A percentile compares a stretch with the other conserved stretches of the same genome.
Conservation (phyloP, 495 filamentous ascomycete genomes). For the Friedmanniomyces endolithicus region DNA sequence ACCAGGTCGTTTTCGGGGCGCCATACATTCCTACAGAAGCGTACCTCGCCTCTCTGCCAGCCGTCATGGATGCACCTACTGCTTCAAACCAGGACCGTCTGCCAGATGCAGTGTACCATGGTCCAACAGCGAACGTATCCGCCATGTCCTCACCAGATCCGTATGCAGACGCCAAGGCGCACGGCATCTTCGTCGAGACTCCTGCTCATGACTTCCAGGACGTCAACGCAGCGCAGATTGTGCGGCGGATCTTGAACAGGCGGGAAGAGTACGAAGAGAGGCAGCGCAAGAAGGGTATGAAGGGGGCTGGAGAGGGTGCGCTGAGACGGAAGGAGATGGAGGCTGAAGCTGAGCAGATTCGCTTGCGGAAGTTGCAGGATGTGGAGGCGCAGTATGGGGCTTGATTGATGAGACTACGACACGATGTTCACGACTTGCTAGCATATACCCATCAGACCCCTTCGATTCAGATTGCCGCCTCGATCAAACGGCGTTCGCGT, state of each 20-base stretch:
- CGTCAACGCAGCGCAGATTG: slow-evolving; percentile 88
- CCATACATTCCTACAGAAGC: slow-evolving; percentile 67
- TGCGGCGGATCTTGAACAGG: slow-evolving; percentile 74
- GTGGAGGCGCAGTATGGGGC: slow-evolving; percentile 26
- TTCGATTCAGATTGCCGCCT: no score
- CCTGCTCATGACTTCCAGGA: slow-evolving; percentile 59
- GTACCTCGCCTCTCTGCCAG: slow-evolving; percentile 65
- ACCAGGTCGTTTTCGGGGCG: slow-evolving; percentile 76
- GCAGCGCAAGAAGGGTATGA: slow-evolving; percentile 77
- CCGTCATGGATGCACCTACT: slow-evolving; percentile 35
- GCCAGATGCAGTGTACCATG: slow-evolving; percentile 82
- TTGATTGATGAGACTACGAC: not conserved
- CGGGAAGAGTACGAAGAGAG: slow-evolving; percentile 77
- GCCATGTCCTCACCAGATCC: slow-evolving; percentile 59
- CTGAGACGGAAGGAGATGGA: slow-evolving; percentile 44
- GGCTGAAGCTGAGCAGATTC: slow-evolving; percentile 28
- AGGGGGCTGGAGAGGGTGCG: slow-evolving; percentile 58
- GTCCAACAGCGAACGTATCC: slow-evolving; percentile 78
- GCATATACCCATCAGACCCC: no score
- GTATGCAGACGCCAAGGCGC: slow-evolving; percentile 50
- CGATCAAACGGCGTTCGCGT: no score
- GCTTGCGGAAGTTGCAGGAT: slow-evolving; percentile 11
- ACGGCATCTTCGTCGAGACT: slow-evolving; percentile 31
- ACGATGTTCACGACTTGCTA: no score
- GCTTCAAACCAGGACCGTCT: not conserved